These are phyloP conservation scores for Boechera retrofracta DNA, from an alignment of 345 rosid genomes.

Conservation along the genomic window DNA sequence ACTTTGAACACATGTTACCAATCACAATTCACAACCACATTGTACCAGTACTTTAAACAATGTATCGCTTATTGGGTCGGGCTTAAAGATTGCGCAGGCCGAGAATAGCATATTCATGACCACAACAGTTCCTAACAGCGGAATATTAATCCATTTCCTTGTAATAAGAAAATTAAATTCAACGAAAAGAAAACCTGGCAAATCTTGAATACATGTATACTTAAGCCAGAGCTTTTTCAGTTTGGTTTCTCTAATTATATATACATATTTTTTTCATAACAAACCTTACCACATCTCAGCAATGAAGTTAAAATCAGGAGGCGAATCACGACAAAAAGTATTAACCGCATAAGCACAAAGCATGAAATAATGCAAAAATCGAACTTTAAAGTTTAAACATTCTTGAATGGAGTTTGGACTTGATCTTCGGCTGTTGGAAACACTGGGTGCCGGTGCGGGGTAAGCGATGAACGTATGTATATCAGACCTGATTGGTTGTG, in stretches of 20 bases:
- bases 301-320: background rate
- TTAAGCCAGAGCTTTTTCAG: conserved; percentile 3
- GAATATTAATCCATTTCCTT: background rate
- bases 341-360: background rate
- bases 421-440: conserved; percentile 25
- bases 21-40: background rate
- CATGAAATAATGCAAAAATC: background rate
- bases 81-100: background rate
- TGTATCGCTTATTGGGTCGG: background rate
- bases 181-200: background rate
- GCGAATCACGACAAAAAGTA: background rate
- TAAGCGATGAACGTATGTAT: conserved; percentile 67
- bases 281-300: background rate
- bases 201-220: background rate
- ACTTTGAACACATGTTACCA: background rate
- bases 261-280: background rate
- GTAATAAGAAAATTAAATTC: background rate
- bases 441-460: conserved; percentile 57
- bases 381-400: conserved; percentile 19
- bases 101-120: background rate
- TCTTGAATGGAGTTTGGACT: conserved; percentile 36
- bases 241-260: background rate
- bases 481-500: background rate
- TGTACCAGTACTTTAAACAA: background rate
- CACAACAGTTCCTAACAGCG: background rate